phyloP scores from a whole-genome alignment of 2,329 filamentous ascomycete species.

The Colletotrichum tropicale region DNA sequence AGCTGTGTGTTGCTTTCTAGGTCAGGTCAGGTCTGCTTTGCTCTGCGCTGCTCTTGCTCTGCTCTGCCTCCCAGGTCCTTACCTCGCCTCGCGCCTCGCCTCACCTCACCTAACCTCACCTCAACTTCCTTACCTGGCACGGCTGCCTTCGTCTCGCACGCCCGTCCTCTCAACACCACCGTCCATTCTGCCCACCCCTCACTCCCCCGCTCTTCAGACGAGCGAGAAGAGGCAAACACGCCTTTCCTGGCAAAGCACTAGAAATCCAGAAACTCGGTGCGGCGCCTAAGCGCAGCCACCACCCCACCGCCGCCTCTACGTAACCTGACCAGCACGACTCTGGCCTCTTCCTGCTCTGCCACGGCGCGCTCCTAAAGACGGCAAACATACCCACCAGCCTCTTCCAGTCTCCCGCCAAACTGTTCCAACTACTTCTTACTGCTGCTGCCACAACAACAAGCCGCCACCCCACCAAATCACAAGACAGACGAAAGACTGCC shows the following conservation, averaged over 20 bases:
- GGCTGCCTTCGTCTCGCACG: not conserved
- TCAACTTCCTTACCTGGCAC: constrained; percentile 8
- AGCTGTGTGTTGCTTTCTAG: not conserved
- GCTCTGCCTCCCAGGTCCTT: not conserved
- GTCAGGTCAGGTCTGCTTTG: not conserved
- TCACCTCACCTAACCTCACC: not conserved
- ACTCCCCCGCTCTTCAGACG: constrained; percentile 8
- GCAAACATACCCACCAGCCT: constrained; percentile 16
- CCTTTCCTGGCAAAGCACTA: constrained; percentile 12
- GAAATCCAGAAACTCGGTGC: constrained; percentile 17
- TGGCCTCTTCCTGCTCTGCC: constrained; percentile 12
- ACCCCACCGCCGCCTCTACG: constrained; percentile 16
- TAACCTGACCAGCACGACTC: constrained; percentile 2
- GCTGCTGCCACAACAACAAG: constrained; percentile 3
- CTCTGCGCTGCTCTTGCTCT: not conserved
- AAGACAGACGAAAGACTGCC: constrained; percentile 9
- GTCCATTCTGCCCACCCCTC: not conserved
- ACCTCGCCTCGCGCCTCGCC: not conserved
- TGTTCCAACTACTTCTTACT: not conserved
- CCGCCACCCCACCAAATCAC: constrained; percentile 20
- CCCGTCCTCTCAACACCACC: not conserved
- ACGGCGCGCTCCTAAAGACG: constrained; percentile 17
- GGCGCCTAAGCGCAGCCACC: constrained; percentile 20
- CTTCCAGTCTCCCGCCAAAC: constrained; percentile 1
- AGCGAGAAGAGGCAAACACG: not conserved